phyloP scores from a whole-genome alignment of 2,329 filamentous ascomycete species.

The Sarocladium strictum region DNA sequence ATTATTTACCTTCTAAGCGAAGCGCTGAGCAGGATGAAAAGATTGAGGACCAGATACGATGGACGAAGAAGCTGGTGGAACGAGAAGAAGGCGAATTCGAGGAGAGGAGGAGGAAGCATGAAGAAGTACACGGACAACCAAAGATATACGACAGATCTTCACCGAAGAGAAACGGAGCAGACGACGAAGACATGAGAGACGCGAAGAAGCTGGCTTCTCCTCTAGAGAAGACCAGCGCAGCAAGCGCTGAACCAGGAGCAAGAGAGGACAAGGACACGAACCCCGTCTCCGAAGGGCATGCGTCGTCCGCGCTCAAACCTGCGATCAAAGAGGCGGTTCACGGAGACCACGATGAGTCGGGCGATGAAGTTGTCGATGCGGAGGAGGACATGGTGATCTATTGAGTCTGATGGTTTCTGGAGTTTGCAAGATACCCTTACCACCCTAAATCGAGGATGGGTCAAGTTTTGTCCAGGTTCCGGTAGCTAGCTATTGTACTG shows the following conservation, averaged over 20 bases:
- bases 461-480: too few species aligned
- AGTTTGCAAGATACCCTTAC: not conserved
- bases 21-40: conserved; percentile 60
- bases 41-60: conserved; percentile 65
- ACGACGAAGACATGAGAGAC: not conserved
- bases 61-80: conserved; percentile 57
- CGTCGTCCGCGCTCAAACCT: not conserved
- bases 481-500: too few species aligned
- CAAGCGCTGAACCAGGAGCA: too few species aligned
- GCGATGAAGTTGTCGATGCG: conserved; percentile 74
- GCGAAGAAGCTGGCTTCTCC: not conserved
- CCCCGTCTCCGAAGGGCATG: not conserved
- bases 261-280: not conserved
- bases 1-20: conserved; percentile 79
- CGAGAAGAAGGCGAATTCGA: conserved; percentile 61
- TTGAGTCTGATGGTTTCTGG: conserved; percentile 30
- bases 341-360: conserved; percentile 56
- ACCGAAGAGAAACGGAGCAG: not conserved
- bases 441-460: too few species aligned
- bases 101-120: conserved; percentile 16
- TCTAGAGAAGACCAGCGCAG: not conserved
- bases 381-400: conserved; percentile 92
- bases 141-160: not conserved
- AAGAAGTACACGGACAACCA: conserved; percentile 4
- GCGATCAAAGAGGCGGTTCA: conserved; percentile 34